Base-by-base conservation (phyloP, 2,329 filamentous ascomycete genomes). In the Curvularia eragrostidis region DNA sequence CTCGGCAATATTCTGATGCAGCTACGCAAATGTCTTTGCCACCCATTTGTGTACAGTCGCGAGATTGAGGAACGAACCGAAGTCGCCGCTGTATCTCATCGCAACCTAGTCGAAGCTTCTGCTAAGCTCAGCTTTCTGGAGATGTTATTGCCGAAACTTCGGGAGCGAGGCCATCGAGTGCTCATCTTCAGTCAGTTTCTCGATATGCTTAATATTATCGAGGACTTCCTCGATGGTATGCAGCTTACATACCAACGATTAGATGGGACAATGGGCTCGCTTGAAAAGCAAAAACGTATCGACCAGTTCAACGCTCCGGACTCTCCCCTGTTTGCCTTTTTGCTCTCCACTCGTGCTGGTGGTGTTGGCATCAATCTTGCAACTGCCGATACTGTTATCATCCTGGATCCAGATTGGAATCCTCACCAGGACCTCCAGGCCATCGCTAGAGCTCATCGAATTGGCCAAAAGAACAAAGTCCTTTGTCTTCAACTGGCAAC, bases 391-490 rank as follows among this genome's bases (percentile, higher is more conserved):
- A 99, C 95, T 0, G 96, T 99, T 60, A 97, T 99, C 64, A 97
- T 99, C 64, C 87, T 98, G 65, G 93, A 99, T 68, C 92, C 92
- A 0, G 95, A 99, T 72, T 98, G 96, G 81, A 99, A 99, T 61
- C 95, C 95, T 0, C 95, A 99, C 72, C 95, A 99, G 77, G 96
- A 99, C 70, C 90, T 99, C 39, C 95, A 99, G 75, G 95, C 95
- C 0, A 83, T 99, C 28, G 96, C 94, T 28, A 88, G 96, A 64
- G 95, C 94, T 18, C 95, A 99, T 77, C 89, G 95, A 24, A 98
- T 99, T 62, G 96, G 96, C 0, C 96, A 99, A 77, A 92, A 93
- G 76, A 93, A 95, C 65, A 97, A 96, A 68, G 95, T 99, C 0
- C 83, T 99, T 1, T 96, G 96, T 64, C 97, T 98, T 70, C 94